Conservation (phyloP, 139 green algal species). For the Coelastrella sp. region DNA sequence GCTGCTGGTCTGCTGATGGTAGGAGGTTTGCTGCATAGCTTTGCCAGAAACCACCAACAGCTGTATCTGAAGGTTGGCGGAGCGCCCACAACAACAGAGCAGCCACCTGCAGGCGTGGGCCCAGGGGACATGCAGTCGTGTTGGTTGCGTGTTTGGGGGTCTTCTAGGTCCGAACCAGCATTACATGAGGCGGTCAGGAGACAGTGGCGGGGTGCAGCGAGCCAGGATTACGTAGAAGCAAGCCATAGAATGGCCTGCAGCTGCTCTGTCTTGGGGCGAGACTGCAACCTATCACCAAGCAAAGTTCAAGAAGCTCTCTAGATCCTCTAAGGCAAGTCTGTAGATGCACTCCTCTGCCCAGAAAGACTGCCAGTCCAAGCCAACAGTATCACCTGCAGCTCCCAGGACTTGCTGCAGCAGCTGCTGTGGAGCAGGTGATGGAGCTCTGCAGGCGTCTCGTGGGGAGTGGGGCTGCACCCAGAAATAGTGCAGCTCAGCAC, state of each 20-base stretch:
- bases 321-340: not conserved
- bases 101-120: constrained; percentile 13
- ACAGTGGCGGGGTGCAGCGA: too few relatives aligned
- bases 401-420: constrained; percentile 17
- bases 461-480: constrained; percentile 24
- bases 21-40: constrained; percentile 41
- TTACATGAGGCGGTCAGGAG: not conserved
- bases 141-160: not conserved
- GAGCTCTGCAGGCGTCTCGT: not conserved
- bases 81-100: constrained; percentile 47
- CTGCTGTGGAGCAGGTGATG: not conserved
- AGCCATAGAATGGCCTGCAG: too few relatives aligned
- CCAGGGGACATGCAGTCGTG: not conserved
- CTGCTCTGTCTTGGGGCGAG: too few relatives aligned
- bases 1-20: not conserved
- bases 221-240: too few relatives aligned
- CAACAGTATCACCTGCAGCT: not conserved
- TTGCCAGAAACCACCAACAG: constrained; percentile 41
- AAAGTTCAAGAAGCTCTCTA: too few relatives aligned
- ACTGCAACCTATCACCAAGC: too few relatives aligned
- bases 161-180: not conserved
- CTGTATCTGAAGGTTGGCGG: constrained; percentile 27
- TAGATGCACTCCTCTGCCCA: not conserved
- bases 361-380: not conserved
- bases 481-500: constrained; percentile 35